These are phyloP conservation scores for Exophiala aquamarina DNA, from an alignment of 2,329 filamentous ascomycete species.

Conservation along the genomic window DNA sequence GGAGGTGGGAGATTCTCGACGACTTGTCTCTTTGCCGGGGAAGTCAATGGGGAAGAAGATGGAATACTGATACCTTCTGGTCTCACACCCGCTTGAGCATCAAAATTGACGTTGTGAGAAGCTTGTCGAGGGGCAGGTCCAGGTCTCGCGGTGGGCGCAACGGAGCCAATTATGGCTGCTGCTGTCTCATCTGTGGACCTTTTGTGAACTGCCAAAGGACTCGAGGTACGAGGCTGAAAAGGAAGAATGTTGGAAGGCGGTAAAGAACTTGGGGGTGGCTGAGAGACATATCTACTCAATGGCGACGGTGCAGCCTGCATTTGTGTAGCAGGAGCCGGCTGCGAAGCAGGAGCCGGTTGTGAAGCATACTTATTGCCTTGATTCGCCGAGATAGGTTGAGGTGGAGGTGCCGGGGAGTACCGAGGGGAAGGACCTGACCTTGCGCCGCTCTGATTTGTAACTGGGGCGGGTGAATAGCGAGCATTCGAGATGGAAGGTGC, in stretches of 20 bases:
- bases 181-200: conserved; percentile 20
- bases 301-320: conserved; percentile 29
- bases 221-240: conserved; percentile 65
- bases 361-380: conserved; percentile 27
- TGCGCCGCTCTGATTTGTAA: conserved; percentile 30
- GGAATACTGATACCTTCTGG: conserved; percentile 17
- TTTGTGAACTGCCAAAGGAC: conserved; percentile 57
- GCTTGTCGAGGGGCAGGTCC: conserved; percentile 5
- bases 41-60: conserved; percentile 31
- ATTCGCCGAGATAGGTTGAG: conserved; percentile 10
- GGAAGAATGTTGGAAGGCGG: conserved; percentile 39
- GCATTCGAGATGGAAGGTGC: conserved; percentile 40
- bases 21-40: conserved; percentile 37
- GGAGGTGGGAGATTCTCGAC: conserved; percentile 35
- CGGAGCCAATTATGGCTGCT: conserved; percentile 11
- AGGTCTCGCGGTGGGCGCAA: conserved; percentile 1
- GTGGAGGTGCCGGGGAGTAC: conserved; percentile 48
- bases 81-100: conserved; percentile 25
- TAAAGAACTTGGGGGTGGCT: conserved; percentile 33
- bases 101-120: conserved; percentile 9
- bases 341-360: conserved; percentile 21
- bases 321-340: conserved; percentile 23
- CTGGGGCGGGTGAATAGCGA: conserved; percentile 49
- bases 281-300: conserved; percentile 42
- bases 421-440: conserved; percentile 42